Percentiles rank a stretch among this genome's conserved stretches.
Evolutionary conservation across 768 basidiomycete species (phyloP).

Genomic region (Podaxis mareebaensis): DNA sequence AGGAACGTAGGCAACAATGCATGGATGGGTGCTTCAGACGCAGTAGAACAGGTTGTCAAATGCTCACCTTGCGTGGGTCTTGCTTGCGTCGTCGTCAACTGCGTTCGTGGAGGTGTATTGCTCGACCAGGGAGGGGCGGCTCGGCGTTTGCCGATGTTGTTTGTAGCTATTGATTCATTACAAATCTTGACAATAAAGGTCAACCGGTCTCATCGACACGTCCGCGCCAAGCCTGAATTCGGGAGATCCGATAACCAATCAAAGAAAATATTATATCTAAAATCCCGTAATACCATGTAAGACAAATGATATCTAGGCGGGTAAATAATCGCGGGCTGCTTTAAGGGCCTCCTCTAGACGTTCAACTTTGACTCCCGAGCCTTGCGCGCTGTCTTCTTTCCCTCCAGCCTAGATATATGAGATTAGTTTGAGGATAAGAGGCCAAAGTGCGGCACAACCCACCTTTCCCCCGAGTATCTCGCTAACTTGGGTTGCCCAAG

Average conservation of each 20-base stretch:
- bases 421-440: conserved; percentile 6
- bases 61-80: conserved; percentile 14
- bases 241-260: no score
- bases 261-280: no score
- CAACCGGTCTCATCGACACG: no score
- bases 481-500: conserved; percentile 81
- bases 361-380: conserved; percentile 69
- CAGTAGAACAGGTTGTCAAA: neutral
- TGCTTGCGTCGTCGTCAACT: conserved; percentile 6
- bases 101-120: conserved; percentile 1
- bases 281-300: neutral
- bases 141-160: conserved; percentile 9
- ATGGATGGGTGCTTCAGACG: neutral
- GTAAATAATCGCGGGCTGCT: conserved; percentile 48
- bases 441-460: conserved; percentile 17
- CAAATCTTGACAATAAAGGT: no score
- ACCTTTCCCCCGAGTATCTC: conserved; percentile 92
- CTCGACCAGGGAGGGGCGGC: neutral
- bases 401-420: conserved; percentile 74
- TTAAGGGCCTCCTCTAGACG: conserved; percentile 69
- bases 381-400: conserved; percentile 90
- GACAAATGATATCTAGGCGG: neutral
- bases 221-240: no score
- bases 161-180: neutral
- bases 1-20: neutral